A percentile compares a stretch with the other conserved stretches of the same genome.
phyloP scores from a whole-genome alignment of 2,329 filamentous ascomycete species.

The Ophiocordyceps sinensis region DNA sequence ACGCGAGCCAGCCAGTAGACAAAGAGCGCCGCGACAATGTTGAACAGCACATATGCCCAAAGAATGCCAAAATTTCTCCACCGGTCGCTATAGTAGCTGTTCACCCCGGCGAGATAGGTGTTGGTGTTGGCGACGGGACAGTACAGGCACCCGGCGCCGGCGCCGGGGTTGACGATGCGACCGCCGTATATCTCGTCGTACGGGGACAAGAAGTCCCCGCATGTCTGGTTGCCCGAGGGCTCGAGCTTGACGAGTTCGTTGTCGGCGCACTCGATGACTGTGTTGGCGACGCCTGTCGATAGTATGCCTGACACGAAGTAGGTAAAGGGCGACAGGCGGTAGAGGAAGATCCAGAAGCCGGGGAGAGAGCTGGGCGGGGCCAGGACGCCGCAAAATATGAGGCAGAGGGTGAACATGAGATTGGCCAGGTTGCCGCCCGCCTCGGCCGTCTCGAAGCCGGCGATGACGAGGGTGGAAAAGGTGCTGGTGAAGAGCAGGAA shows the following conservation, averaged over 20 bases:
- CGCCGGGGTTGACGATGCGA: constrained; percentile 32
- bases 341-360: constrained; percentile 70
- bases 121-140: constrained; percentile 39
- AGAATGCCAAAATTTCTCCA: constrained; percentile 58
- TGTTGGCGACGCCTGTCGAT: constrained; percentile 53
- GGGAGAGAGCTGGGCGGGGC: constrained; percentile 48
- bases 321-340: constrained; percentile 67
- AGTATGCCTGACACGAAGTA: constrained; percentile 66
- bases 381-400: constrained; percentile 67
- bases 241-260: constrained; percentile 59
- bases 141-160: constrained; percentile 38
- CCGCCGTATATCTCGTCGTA: constrained; percentile 38
- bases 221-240: constrained; percentile 43
- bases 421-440: constrained; percentile 64
- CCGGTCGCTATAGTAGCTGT: constrained; percentile 38
- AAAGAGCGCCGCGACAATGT: constrained; percentile 37
- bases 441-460: constrained; percentile 61
- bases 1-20: constrained; percentile 41
- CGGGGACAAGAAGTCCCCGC: constrained; percentile 38
- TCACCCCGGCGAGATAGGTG: constrained; percentile 29
- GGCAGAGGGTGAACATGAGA: constrained; percentile 54
- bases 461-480: constrained; percentile 66
- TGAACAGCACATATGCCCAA: constrained; percentile 44
- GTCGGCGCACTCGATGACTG: constrained; percentile 46
- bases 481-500: constrained; percentile 74